Base-by-base conservation (phyloP, 2,329 filamentous ascomycete species). In the Cytospora piceae region DNA sequence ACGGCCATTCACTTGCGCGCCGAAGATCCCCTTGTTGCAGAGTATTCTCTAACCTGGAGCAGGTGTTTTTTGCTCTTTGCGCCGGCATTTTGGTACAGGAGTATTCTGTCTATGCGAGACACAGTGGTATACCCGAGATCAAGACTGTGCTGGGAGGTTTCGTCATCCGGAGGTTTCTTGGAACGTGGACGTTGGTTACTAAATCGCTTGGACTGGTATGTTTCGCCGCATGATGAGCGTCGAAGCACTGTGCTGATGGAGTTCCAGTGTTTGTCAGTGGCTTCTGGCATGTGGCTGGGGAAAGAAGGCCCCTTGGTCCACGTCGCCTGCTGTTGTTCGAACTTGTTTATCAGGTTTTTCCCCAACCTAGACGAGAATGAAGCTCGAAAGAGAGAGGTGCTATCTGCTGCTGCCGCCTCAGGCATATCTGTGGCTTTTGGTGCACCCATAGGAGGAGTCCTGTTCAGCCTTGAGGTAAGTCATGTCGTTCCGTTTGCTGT, bases 281-380 rank as follows among this genome's bases (percentile, higher is more conserved):
- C 92, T 70, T 97, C 94, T 7, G 94, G 94, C 59, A 89, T 99
- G 82, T 98, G 95, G 94, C 82, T 98, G 17, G 94, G 94, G 37
- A 98, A 98, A 77, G 94, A 99, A 81, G 94, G 94, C 1, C 94
- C 94, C 0, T 80, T 98, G 46, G 94, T 99, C 7, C 94, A 99
- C 77, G 94, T 98, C 27, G 94, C 94, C 67, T 98, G 95, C 79
- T 98, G 95, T 77, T 97, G 94, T 74, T 93, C 94, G 56, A 97
- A 96, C 74, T 79, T 97, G 12, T 93, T 97, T 73, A 96, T 95
- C 86, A 96, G 96, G 75, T 80, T 94, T 12, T 97, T 96, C 71
- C 82, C 85, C 52, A 88, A 85, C 70, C 89, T 98, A 67, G 92
- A 92, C 70, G 84, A 84, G 61, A 98, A 99, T 73, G 94, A 99